These are phyloP conservation scores for Entonaema liquescens DNA, from an alignment of 495 filamentous ascomycete genomes.

Conservation along the genomic window DNA sequence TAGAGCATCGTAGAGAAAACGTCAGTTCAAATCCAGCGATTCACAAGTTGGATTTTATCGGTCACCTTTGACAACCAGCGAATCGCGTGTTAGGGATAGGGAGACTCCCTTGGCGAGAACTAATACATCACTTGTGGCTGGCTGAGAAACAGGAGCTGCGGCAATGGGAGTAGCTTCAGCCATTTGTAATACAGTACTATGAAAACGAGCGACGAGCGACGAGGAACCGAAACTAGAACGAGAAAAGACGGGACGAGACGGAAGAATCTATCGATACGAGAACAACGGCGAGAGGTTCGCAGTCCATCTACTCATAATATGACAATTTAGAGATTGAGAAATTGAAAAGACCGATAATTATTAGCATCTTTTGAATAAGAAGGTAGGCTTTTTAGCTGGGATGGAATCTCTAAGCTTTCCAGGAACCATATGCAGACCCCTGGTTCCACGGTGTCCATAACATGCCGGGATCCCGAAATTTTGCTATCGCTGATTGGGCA, in stretches of 20 bases:
- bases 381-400: neutral
- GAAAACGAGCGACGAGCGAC: constrained; percentile 28
- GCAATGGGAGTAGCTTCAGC: constrained; percentile 11
- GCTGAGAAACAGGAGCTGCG: neutral
- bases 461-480: neutral
- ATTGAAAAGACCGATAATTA: neutral
- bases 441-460: neutral
- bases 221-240: neutral
- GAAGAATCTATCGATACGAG: constrained; percentile 1
- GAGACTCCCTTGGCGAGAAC: constrained; percentile 27
- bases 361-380: neutral
- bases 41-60: neutral
- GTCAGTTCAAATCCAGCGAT: constrained; percentile 13
- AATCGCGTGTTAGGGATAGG: constrained; percentile 21
- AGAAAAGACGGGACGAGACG: constrained; percentile 1
- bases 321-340: neutral
- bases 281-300: neutral
- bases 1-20: constrained; percentile 4
- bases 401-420: neutral
- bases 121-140: constrained; percentile 17
- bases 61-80: constrained; percentile 39
- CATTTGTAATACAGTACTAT: constrained; percentile 6
- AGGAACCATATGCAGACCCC: neutral
- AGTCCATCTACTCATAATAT: neutral
- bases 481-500: neutral